Conservation (phyloP, 2,329 filamentous ascomycete species). For the Penicillium nordicum region DNA sequence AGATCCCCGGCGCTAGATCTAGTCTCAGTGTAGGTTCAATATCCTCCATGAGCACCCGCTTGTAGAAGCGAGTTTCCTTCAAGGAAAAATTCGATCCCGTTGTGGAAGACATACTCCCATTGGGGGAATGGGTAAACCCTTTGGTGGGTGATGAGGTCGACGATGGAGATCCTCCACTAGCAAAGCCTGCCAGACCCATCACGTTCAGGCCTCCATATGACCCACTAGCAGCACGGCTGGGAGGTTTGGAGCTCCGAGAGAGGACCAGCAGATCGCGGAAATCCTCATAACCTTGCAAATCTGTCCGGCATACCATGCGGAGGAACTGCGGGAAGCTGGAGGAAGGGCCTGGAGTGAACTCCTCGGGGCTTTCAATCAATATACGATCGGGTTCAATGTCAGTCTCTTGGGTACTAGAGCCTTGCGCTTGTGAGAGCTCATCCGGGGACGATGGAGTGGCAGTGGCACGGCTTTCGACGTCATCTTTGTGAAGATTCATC, state of each 20-base stretch:
- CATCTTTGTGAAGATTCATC: conserved; percentile 68
- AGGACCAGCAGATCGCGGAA: conserved; percentile 73
- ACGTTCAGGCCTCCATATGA: conserved; percentile 64
- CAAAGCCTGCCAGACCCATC: conserved; percentile 51
- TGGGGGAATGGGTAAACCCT: conserved; percentile 57
- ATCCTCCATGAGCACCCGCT: conserved; percentile 81
- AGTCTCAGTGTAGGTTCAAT: conserved; percentile 91
- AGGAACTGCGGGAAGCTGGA: conserved; percentile 79
- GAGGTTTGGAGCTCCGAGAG: conserved; percentile 59
- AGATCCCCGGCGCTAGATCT: conserved; percentile 84
- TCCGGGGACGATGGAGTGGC: conserved; percentile 77
- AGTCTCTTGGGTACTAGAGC: conserved; percentile 52
- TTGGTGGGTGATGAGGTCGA: conserved; percentile 58
- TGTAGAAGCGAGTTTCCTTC: conserved; percentile 92
- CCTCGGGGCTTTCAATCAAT: conserved; percentile 47
- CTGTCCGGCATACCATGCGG: conserved; percentile 76
- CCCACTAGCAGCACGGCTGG: conserved; percentile 68
- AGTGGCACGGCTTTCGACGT: conserved; percentile 65
- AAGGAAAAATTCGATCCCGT: conserved; percentile 53
- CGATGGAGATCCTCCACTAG: conserved; percentile 50
- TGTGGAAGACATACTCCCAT: conserved; percentile 39
- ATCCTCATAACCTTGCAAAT: conserved; percentile 77
- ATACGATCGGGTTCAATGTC: conserved; percentile 58
- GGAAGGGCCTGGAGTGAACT: conserved; percentile 59
- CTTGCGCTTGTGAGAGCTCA: conserved; percentile 55